These are phyloP conservation scores for Phialophora macrospora DNA, from an alignment of 2,329 filamentous ascomycete genomes.

Conservation along the genomic window DNA sequence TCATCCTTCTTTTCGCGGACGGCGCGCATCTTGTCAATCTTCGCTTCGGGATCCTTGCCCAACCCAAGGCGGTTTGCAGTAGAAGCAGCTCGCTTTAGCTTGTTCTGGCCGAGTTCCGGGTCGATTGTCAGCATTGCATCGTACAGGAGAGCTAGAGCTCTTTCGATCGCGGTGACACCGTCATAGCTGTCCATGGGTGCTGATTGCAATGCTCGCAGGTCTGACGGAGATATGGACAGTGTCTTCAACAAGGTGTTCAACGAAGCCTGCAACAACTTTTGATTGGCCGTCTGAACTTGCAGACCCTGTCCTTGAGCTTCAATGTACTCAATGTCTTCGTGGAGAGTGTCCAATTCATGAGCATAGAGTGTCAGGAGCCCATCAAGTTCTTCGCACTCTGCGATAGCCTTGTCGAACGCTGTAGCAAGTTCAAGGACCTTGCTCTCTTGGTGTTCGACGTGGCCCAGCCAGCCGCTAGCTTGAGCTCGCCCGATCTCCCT, in stretches of 20 bases:
- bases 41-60: conserved; percentile 72
- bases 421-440: conserved; percentile 83
- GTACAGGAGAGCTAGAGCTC: conserved; percentile 78
- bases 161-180: conserved; percentile 78
- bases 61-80: conserved; percentile 45
- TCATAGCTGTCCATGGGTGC: conserved; percentile 73
- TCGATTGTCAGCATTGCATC: conserved; percentile 95
- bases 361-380: conserved; percentile 92
- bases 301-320: conserved; percentile 96
- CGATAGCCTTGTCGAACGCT: conserved; percentile 86
- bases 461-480: conserved; percentile 87
- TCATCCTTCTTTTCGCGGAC: conserved; percentile 93
- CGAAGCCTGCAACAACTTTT: conserved; percentile 89
- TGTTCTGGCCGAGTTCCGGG: conserved; percentile 69
- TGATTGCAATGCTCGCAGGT: conserved; percentile 74
- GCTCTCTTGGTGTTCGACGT: conserved; percentile 83
- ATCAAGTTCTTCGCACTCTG: conserved; percentile 94
- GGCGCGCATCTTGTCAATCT: conserved; percentile 82
- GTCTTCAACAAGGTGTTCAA: conserved; percentile 87
- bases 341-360: conserved; percentile 92
- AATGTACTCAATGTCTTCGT: conserved; percentile 95
- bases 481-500: conserved; percentile 88
- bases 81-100: conserved; percentile 55
- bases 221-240: conserved; percentile 79
- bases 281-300: conserved; percentile 95